Evolutionary conservation across 2,329 filamentous ascomycete genomes (phyloP), one percentile per base, ranked within the genome.

Genomic region (Aspergillus tubingensis): DNA sequence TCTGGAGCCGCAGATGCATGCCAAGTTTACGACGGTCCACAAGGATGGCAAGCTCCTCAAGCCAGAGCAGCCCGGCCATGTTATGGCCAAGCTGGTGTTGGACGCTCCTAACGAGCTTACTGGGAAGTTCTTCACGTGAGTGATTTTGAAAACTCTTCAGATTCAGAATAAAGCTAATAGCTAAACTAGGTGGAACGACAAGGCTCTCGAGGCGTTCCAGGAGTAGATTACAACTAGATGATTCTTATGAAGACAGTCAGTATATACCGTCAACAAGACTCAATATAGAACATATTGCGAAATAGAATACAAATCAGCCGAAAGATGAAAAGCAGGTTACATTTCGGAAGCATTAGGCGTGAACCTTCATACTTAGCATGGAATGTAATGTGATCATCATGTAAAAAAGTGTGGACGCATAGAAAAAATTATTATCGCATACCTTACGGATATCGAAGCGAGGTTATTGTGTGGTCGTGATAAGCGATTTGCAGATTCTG

Each of bases 41-140:
- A 83, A 87, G 65, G 82, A 85, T 5, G 92, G 92, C 13, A 85
- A 84, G 53, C 77, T 98, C 53, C 80, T 97, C 64, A 87, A 84
- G 76, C 91, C 93, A 0, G 91, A 96, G 69, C 89, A 92, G 76
- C 91, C 94, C 0, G 94, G 92, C 0, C 81, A 88, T 75, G 91
- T 97, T 11, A 94, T 98, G 76, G 93, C 92, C 3, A 89, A 86
- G 69, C 80, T 98, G 63, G 88, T 88, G 0, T 74, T 91, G 15
- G 80, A 84, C 50, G 90, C 87, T 5, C 81, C 85, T 3, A 85
- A 79, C 57, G 84, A 87, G 17, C 76, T 97, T 65, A 93, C 85
- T 70, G 95, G 95, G 27, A 87, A 87, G 69, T 92, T 91, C 72
- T 77, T 95, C 44, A 68, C 71, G 74, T 75, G 69, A 65, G 72